Percentiles rank a stretch among this genome's conserved stretches.
Evolutionary conservation across 163 green algal species (phyloP).

Genomic region (Chlamydomonas reinhardtii): DNA sequence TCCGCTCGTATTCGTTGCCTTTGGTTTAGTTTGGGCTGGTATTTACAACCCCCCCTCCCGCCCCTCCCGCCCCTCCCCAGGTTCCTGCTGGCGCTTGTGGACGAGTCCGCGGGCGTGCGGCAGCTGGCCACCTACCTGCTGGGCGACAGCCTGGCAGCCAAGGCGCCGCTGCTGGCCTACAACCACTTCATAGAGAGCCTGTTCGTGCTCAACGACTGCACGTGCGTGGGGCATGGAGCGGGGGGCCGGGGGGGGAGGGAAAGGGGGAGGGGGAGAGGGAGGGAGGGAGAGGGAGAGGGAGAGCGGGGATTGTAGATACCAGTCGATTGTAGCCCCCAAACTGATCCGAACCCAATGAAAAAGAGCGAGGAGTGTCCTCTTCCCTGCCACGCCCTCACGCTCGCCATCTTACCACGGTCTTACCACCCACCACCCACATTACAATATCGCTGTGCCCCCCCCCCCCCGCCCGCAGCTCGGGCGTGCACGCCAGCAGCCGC

Average conservation of each 20-base stretch:
- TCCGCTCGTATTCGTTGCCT: no score
- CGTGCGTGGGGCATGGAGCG: not conserved
- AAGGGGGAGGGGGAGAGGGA: no score
- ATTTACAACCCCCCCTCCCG: no score
- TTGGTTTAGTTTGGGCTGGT: not conserved
- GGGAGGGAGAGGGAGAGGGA: no score
- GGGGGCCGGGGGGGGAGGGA: no score
- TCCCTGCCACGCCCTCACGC: no score
- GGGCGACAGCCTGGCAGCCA: conserved; percentile 54
- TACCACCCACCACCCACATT: no score
- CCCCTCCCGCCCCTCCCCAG: conserved; percentile 27
- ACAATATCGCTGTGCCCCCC: no score
- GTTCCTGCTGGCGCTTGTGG: conserved; percentile 83
- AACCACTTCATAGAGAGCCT: conserved; percentile 94
- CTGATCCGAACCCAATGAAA: no score
- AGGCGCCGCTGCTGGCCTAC: conserved; percentile 88
- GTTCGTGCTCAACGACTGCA: conserved; percentile 91
- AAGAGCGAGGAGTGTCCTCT: no score
- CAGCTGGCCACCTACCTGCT: conserved; percentile 79
- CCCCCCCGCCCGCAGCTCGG: conserved; percentile 14
- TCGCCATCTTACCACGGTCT: no score
- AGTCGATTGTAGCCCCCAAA: no score
- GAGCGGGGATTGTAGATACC: not conserved
- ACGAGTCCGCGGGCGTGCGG: conserved; percentile 73
- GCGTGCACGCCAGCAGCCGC: conserved; percentile 39